These are phyloP conservation scores for Sutorius eximius DNA, from an alignment of 1,284 basidiomycete genomes.

Conservation along the genomic window DNA sequence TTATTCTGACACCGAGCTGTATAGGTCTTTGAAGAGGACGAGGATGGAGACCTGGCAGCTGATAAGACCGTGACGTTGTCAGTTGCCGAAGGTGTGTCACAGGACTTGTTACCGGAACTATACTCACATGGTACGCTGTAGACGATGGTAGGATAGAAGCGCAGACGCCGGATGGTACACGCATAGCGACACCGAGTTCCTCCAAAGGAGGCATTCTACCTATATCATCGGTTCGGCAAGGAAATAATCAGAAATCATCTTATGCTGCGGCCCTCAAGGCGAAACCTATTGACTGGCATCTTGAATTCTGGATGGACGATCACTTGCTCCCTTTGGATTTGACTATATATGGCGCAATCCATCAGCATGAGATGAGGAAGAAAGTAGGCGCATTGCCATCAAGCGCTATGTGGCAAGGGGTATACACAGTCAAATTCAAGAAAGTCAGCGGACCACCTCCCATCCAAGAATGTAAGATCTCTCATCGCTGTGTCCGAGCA, in stretches of 20 bases:
- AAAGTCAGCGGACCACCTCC: slow-evolving; percentile 86
- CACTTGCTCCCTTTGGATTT: slow-evolving; percentile 80
- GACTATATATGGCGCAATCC: slow-evolving; percentile 95
- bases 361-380: slow-evolving; percentile 81
- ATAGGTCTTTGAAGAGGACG: slow-evolving; percentile 68
- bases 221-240: slow-evolving; percentile 39
- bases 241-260: slow-evolving; percentile 60
- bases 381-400: slow-evolving; percentile 59
- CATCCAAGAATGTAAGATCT: slow-evolving; percentile 53
- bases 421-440: slow-evolving; percentile 91
- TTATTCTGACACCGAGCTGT: slow-evolving; percentile 4
- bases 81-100: slow-evolving; percentile 68
- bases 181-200: slow-evolving; percentile 83
- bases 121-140: slow-evolving; percentile 29
- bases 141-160: slow-evolving; percentile 92
- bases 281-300: slow-evolving; percentile 93
- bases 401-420: slow-evolving; percentile 83
- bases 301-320: slow-evolving; percentile 93
- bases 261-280: slow-evolving; percentile 94
- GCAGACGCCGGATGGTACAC: slow-evolving; percentile 94
- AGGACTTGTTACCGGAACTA: neutral
- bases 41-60: slow-evolving; percentile 66
- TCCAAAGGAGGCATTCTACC: slow-evolving; percentile 39
- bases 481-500: slow-evolving; percentile 7
- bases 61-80: slow-evolving; percentile 88